Evolutionary conservation across 2,329 filamentous ascomycete genomes (phyloP).

Genomic region (Fusarium virguliforme): DNA sequence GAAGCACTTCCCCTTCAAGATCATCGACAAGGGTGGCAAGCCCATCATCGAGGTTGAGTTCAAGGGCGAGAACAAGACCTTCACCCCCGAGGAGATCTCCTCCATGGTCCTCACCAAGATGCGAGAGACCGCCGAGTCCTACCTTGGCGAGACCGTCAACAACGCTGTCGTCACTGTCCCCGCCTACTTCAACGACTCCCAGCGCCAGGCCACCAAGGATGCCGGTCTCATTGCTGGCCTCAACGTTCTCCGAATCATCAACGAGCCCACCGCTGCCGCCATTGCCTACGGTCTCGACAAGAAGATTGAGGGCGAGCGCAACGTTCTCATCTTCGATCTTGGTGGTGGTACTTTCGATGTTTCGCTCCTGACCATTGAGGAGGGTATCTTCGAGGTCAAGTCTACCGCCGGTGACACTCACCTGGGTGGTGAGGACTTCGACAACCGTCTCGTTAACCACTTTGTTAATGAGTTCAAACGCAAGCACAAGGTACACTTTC

Average conservation of each 20-base stretch:
- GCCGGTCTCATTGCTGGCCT: constrained; percentile 97
- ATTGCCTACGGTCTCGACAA: constrained; percentile 98
- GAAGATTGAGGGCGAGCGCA: constrained; percentile 97
- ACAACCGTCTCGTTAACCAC: constrained; percentile 94
- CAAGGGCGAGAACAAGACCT: constrained; percentile 93
- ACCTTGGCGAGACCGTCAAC: constrained; percentile 98
- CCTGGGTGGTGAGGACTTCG: constrained; percentile 95
- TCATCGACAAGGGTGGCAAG: constrained; percentile 89
- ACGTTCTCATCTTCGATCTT: constrained; percentile 99
- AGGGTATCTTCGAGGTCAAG: constrained; percentile 99
- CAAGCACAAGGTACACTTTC: constrained; percentile 69
- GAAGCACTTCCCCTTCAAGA: constrained; percentile 99
- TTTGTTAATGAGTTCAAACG: constrained; percentile 95
- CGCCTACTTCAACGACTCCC: constrained; percentile 99
- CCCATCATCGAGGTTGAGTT: constrained; percentile 97
- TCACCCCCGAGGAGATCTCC: constrained; percentile 98
- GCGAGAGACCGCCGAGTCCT: constrained; percentile 92
- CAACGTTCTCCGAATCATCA: constrained; percentile 99
- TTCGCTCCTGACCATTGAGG: constrained; percentile 97
- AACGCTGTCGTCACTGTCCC: constrained; percentile 99
- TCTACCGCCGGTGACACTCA: constrained; percentile 98
- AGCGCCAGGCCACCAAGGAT: constrained; percentile 99
- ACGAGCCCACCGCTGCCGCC: constrained; percentile 98
- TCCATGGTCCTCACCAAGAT: constrained; percentile 99
- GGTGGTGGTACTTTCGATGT: constrained; percentile 99